phyloP scores from a whole-genome alignment of 345 rosid species.

The Melastoma malabathricum region DNA sequence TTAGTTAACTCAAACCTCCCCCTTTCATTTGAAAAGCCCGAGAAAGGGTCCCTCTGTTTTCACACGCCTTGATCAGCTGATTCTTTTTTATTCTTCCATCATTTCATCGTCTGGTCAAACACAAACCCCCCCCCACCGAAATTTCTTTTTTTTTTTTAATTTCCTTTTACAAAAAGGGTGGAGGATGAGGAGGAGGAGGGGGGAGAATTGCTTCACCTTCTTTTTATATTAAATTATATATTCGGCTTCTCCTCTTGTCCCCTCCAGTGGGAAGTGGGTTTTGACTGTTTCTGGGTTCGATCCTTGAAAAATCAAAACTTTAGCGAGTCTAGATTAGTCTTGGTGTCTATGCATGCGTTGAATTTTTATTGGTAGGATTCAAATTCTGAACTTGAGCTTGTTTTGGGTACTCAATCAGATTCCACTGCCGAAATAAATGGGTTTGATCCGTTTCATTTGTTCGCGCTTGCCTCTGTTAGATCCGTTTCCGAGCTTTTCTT shows the following conservation, averaged over 20 bases:
- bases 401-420: conserved; percentile 55
- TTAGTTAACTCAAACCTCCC: conserved; percentile 48
- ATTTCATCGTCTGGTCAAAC: neutral
- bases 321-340: neutral
- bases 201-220: too few species aligned
- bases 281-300: too few species aligned
- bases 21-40: conserved; percentile 92
- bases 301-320: too few species aligned
- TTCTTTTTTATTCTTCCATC: conserved; percentile 7
- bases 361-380: conserved; percentile 28
- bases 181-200: too few species aligned
- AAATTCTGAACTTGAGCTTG: conserved; percentile 24
- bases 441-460: conserved; percentile 57
- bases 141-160: neutral
- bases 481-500: conserved; percentile 43
- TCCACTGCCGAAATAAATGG: conserved; percentile 22
- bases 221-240: too few species aligned
- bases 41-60: conserved; percentile 53
- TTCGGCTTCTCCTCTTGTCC: too few species aligned
- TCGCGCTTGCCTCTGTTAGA: conserved; percentile 34
- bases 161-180: too few species aligned
- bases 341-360: conserved; percentile 21
- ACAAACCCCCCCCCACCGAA: too few species aligned
- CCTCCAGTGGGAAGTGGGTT: too few species aligned
- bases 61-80: conserved; percentile 44